Conservation (phyloP, 768 basidiomycete species). For the Udeniomyces megalosporus region DNA sequence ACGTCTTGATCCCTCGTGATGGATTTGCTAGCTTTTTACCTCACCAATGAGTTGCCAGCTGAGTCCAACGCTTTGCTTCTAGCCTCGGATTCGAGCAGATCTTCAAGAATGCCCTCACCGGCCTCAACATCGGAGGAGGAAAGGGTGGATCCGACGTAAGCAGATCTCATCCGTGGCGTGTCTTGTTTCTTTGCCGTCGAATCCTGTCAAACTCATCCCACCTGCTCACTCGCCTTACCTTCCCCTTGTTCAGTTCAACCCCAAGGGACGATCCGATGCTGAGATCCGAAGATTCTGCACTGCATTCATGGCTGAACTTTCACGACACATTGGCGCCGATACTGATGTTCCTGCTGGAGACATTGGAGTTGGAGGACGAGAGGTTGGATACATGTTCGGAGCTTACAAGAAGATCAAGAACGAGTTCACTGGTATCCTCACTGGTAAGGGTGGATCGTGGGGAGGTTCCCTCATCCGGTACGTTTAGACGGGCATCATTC, state of each 20-base stretch:
- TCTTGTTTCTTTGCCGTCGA: background rate
- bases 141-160: conserved; percentile 41
- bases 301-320: conserved; percentile 59
- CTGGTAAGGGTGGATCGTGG: conserved; percentile 53
- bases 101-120: conserved; percentile 66
- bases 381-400: conserved; percentile 49
- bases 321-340: conserved; percentile 52
- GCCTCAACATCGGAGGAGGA: conserved; percentile 59
- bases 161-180: background rate
- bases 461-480: conserved; percentile 49
- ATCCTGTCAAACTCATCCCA: background rate
- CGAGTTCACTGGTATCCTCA: conserved; percentile 52
- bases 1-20: conserved; percentile 15
- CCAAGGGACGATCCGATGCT: conserved; percentile 59
- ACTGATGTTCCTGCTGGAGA: conserved; percentile 53
- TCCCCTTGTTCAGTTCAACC: conserved; percentile 39
- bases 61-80: background rate
- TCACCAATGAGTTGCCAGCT: background rate
- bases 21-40: background rate
- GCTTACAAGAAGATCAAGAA: conserved; percentile 60
- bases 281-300: conserved; percentile 57
- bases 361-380: conserved; percentile 58
- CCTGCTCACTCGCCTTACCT: background rate
- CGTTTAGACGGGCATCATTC: too few species aligned
- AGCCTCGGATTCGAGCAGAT: conserved; percentile 62